Conservation (phyloP, 768 basidiomycete species). For the Pleurotus eryngii region DNA sequence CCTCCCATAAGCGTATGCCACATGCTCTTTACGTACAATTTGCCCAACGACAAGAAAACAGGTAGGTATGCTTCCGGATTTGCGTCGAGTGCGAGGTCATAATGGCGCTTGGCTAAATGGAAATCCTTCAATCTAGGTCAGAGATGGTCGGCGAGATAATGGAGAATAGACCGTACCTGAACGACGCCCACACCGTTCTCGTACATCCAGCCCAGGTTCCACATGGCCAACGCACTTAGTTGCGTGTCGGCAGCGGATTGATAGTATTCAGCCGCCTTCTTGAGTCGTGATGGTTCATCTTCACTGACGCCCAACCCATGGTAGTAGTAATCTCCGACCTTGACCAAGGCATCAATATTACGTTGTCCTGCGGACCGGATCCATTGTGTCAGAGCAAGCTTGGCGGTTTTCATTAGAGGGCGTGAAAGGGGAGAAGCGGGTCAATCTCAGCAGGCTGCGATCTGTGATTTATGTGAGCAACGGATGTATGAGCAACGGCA, state of each 20-base stretch:
- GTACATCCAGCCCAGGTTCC: constrained; percentile 99
- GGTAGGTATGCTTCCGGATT: constrained; percentile 89
- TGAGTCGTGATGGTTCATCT: constrained; percentile 62
- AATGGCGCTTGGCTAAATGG: constrained; percentile 94
- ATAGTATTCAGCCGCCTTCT: constrained; percentile 93
- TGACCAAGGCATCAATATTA: constrained; percentile 95
- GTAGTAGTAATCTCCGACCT: constrained; percentile 98
- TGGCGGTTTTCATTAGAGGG: constrained; percentile 79
- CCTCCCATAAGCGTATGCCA: constrained; percentile 82
- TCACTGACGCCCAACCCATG: constrained; percentile 80
- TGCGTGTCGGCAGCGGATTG: constrained; percentile 93
- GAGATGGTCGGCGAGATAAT: background rate
- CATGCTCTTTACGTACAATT: constrained; percentile 78
- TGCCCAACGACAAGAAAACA: constrained; percentile 75
- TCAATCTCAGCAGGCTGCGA: constrained; percentile 63
- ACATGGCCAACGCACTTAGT: constrained; percentile 91
- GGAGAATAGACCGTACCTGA: constrained; percentile 44
- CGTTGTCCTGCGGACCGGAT: constrained; percentile 89
- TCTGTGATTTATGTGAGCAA: constrained; percentile 37
- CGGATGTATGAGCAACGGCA: background rate
- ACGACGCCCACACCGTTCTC: constrained; percentile 93
- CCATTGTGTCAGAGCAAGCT: constrained; percentile 89
- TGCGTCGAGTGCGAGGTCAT: constrained; percentile 85
- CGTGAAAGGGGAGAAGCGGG: constrained; percentile 64
- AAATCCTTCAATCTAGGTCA: constrained; percentile 61